A percentile compares a stretch with the other conserved stretches of the same genome.
Evolutionary conservation across 805 yeast genomes (phyloP).

Genomic region (Candida montana): DNA sequence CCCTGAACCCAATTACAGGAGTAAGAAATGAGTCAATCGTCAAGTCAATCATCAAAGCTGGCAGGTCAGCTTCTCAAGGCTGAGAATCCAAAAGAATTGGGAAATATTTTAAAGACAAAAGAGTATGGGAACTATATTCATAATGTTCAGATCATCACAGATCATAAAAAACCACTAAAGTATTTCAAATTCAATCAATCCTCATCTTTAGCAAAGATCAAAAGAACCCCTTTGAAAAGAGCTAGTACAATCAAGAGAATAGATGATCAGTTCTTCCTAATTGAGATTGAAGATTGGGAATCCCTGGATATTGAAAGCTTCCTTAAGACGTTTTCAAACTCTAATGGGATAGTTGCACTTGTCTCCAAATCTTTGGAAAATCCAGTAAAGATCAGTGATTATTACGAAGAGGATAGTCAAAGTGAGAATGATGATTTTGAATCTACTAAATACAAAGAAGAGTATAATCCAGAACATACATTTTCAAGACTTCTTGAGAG

Average conservation of each 20-base stretch:
- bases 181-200: constrained; percentile 2
- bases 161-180: constrained; percentile 8
- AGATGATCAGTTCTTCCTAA: neutral
- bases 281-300: constrained; percentile 7
- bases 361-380: neutral
- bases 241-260: neutral
- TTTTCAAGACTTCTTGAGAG: constrained; percentile 5
- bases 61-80: too few relatives aligned
- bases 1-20: too few relatives aligned
- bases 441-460: neutral
- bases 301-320: constrained; percentile 1
- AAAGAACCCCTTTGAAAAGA: neutral
- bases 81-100: neutral
- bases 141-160: constrained; percentile 4
- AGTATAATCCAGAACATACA: neutral
- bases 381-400: neutral
- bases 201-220: neutral
- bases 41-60: too few relatives aligned
- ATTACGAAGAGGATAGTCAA: neutral
- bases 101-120: too few relatives aligned
- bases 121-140: too few relatives aligned
- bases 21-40: too few relatives aligned
- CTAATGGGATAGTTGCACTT: constrained; percentile 3
- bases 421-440: neutral
- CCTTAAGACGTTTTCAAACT: constrained; percentile 2